Base-by-base conservation (phyloP, 495 filamentous ascomycete species). In the Thozetella sp. region DNA sequence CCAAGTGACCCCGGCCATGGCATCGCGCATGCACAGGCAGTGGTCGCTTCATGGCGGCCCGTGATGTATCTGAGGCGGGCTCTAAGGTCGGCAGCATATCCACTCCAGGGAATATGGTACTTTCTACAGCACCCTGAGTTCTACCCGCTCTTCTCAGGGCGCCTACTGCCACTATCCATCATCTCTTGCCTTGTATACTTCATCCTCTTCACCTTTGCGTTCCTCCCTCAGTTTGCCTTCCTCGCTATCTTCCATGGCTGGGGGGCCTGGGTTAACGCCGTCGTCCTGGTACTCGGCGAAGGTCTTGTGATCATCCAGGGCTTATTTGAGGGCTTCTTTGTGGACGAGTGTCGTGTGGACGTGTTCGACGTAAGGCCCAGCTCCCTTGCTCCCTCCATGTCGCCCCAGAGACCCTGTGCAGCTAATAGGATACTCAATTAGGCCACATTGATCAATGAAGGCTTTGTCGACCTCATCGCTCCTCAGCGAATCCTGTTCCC, bases 281-380 rank as follows among this genome's bases (percentile, higher is more conserved):
- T 86, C 0, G 73, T 96, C 11, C 83, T 97, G 50, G 89, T 95
- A 9, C 81, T 97, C 22, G 89, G 86, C 56, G 95, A 98, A 67
- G 89, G 87, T 26, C 85, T 91, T 2, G 88, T 92, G 0, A 80
- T 97, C 43, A 89, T 94, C 30, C 90, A 88, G 50, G 73, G 91
- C 24, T 72, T 97, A 12, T 88, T 91, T 45, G 90, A 93, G 62
- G 86, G 87, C 11, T 93, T 94, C 65, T 79, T 97, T 53, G 87
- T 95, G 15, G 88, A 94, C 57, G 91, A 93, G 56, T 87, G 87
- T 11, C 83, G 96, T 2, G 82, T 95, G n/a, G 92, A 99, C 67
- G 91, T 92, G 6, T 99, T 98, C 62, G 95, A 99, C 74, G 92
- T 88, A 56, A 80, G 88, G 53, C 15, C 3, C 25, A 30, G 40